phyloP scores from a whole-genome alignment of 352 stramenopile species.

The Phytophthora fragariae region DNA sequence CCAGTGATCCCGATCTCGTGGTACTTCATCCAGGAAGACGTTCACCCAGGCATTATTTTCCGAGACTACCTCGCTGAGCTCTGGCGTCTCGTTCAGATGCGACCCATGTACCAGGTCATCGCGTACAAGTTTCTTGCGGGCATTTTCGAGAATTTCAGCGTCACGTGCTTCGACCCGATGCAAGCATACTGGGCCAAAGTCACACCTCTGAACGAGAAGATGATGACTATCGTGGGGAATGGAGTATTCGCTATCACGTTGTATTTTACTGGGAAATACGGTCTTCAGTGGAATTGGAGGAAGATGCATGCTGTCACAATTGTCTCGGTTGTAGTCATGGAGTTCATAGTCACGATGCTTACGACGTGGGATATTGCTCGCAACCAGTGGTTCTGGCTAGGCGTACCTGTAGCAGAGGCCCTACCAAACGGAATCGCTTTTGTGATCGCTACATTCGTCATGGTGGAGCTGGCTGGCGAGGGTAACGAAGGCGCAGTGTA shows the following conservation, averaged over 20 bases:
- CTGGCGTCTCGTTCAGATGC: conserved; percentile 44
- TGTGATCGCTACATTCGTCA: conserved; percentile 50
- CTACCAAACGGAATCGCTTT: conserved; percentile 49
- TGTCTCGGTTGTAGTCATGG: conserved; percentile 38
- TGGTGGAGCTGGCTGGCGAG: conserved; percentile 55
- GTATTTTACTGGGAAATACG: conserved; percentile 41
- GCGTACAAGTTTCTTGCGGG: conserved; percentile 48
- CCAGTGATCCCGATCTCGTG: conserved; percentile 56
- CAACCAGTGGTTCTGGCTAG: conserved; percentile 61
- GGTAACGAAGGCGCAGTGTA: conserved; percentile 57
- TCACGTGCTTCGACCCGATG: conserved; percentile 40
- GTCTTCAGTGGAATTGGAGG: conserved; percentile 54
- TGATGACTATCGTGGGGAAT: conserved; percentile 46
- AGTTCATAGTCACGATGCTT: conserved; percentile 40
- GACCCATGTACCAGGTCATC: conserved; percentile 57
- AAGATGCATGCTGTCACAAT: conserved; percentile 41
- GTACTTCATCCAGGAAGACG: conserved; percentile 57
- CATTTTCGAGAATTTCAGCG: conserved; percentile 50
- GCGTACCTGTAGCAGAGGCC: conserved; percentile 41
- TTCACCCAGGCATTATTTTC: conserved; percentile 39
- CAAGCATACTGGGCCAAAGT: conserved; percentile 40
- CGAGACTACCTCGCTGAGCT: conserved; percentile 49
- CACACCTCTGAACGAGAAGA: conserved; percentile 43
- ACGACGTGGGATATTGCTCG: conserved; percentile 49
- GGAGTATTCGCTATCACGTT: conserved; percentile 40